Evolutionary conservation across 2,329 filamentous ascomycete genomes (phyloP).

Genomic region (Monosporascus cannonballus): DNA sequence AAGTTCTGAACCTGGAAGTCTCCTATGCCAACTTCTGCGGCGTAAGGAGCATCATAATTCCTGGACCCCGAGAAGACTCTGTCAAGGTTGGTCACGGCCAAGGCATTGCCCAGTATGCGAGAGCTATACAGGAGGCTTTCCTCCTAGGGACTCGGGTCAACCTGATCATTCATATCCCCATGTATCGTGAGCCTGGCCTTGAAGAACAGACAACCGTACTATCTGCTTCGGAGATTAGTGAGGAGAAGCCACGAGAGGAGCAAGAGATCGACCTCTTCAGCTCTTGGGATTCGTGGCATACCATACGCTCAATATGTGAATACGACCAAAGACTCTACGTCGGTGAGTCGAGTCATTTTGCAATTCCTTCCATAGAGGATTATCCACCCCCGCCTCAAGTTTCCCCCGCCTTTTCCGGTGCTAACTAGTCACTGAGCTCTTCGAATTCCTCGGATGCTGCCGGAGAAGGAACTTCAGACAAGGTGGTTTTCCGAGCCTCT

Average conservation of each 20-base stretch:
- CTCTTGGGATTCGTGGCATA: slow-evolving; percentile 91
- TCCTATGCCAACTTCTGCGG: slow-evolving; percentile 96
- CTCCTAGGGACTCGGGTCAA: slow-evolving; percentile 69
- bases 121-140: slow-evolving; percentile 76
- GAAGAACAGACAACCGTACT: slow-evolving; percentile 49
- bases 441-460: slow-evolving; percentile 51
- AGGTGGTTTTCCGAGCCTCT: slow-evolving; percentile 66
- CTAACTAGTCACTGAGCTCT: slow-evolving; percentile 37
- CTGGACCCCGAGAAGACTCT: slow-evolving; percentile 65
- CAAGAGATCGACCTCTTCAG: slow-evolving; percentile 64
- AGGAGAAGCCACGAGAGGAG: slow-evolving; percentile 30
- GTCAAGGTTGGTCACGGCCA: slow-evolving; percentile 43
- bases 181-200: slow-evolving; percentile 66
- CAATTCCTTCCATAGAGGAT: no score
- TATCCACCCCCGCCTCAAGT: not conserved
- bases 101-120: slow-evolving; percentile 69
- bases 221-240: slow-evolving; percentile 34
- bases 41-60: slow-evolving; percentile 73
- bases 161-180: slow-evolving; percentile 74
- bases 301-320: slow-evolving; percentile 76
- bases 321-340: slow-evolving; percentile 77
- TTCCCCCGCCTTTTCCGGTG: not conserved
- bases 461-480: slow-evolving; percentile 54
- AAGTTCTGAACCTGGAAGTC: slow-evolving; percentile 84
- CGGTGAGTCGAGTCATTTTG: slow-evolving; percentile 52